These are phyloP conservation scores for Xylaria telfairii DNA, from an alignment of 495 filamentous ascomycete genomes.

Conservation along the genomic window DNA sequence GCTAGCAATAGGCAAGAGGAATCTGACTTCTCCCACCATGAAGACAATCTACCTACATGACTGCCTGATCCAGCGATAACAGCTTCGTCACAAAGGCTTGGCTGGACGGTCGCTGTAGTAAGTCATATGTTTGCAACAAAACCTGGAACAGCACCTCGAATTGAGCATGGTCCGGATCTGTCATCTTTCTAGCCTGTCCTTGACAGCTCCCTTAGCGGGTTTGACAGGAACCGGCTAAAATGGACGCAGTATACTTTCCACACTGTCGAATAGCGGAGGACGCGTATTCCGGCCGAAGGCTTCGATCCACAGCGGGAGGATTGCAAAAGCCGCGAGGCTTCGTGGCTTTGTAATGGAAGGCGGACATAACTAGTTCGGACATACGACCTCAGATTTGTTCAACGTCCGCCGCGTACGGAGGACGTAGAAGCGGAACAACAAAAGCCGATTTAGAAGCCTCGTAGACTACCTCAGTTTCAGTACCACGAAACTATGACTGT, in stretches of 20 bases:
- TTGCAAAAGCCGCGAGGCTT: conserved; percentile 12
- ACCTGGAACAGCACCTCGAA: not conserved
- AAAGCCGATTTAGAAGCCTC: not conserved
- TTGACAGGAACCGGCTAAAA: conserved; percentile 3
- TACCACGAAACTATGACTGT: not conserved
- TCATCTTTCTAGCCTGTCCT: conserved; percentile 14
- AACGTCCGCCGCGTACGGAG: not conserved
- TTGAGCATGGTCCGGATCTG: not conserved
- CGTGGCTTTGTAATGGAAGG: not conserved
- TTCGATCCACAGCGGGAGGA: conserved; percentile 1
- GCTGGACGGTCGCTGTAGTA: conserved; percentile 21
- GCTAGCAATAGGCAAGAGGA: conserved; percentile 8
- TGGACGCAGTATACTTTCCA: not conserved
- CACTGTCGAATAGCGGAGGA: not conserved
- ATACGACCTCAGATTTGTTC: not conserved
- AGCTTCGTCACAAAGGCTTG: conserved; percentile 13
- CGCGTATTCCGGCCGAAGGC: conserved; percentile 1
- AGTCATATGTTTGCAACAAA: conserved; percentile 12
- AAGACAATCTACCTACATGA: conserved; percentile 1
- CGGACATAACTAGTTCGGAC: not conserved
- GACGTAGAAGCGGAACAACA: not conserved
- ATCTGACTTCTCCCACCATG: conserved; percentile 6
- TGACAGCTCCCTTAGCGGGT: not conserved
- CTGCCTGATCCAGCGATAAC: conserved; percentile 20
- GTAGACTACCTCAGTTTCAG: not conserved